Conservation (phyloP, 179 eudicot genomes). For the Monotropa hypopitys region DNA sequence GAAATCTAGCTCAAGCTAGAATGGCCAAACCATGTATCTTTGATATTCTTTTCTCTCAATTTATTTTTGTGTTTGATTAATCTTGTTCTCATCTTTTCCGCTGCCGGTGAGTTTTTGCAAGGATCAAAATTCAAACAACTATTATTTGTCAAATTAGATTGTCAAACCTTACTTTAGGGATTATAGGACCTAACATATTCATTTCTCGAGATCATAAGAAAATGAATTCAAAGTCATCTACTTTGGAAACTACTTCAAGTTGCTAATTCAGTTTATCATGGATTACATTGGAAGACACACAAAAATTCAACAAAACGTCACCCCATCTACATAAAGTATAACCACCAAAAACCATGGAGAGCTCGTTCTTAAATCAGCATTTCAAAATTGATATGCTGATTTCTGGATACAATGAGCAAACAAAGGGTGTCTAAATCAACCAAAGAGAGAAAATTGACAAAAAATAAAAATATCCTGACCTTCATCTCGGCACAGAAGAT, state of each 20-base stretch:
- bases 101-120: too few species aligned
- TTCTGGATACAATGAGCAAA: constrained; percentile 2
- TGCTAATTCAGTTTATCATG: not conserved
- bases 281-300: not conserved
- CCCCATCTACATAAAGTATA: not conserved
- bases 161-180: too few species aligned
- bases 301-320: not conserved
- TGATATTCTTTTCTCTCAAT: too few species aligned
- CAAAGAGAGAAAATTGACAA: not conserved
- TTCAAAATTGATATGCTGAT: constrained; percentile 7
- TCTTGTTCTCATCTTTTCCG: too few species aligned
- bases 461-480: not conserved
- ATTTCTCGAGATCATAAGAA: not conserved
- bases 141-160: too few species aligned
- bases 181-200: too few species aligned
- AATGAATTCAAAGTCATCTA: not conserved
- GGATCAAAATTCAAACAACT: too few species aligned
- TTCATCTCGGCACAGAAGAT: constrained; percentile 5
- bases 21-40: too few species aligned
- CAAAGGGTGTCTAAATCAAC: constrained; percentile 7
- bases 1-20: too few species aligned
- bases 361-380: constrained; percentile 6
- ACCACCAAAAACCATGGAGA: not conserved
- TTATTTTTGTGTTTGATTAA: too few species aligned
- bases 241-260: not conserved